These are phyloP conservation scores for Dalbergia oliveri DNA, from an alignment of 306 rosid species.

Conservation along the genomic window DNA sequence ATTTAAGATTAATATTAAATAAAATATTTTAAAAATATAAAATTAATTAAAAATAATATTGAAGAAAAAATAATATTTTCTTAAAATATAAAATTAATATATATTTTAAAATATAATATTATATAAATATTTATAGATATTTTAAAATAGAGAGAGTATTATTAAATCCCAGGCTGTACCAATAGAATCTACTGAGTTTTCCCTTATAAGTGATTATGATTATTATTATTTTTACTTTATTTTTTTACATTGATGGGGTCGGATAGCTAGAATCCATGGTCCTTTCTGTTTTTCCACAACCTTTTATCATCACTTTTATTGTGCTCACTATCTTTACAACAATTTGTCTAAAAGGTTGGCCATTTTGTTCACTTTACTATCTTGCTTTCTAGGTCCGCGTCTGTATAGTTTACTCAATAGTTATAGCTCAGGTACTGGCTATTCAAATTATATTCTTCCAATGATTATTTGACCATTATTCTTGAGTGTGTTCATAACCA, in stretches of 20 bases:
- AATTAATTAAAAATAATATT: too few species aligned
- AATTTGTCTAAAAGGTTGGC: constrained; percentile 26
- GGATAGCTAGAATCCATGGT: constrained; percentile 39
- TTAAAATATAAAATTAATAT: too few species aligned
- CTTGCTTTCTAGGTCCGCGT: constrained; percentile 33
- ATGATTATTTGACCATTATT: constrained; percentile 14
- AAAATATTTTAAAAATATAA: too few species aligned
- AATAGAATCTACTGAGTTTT: constrained; percentile 6
- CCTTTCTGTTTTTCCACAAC: constrained; percentile 16
- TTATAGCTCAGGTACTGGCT: constrained; percentile 9
- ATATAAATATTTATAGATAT: too few species aligned
- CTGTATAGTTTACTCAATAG: constrained; percentile 15
- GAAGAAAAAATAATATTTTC: too few species aligned
- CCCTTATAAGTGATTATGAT: not conserved
- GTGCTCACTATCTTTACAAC: constrained; percentile 44
- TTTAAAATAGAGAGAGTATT: not conserved
- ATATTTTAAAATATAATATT: too few species aligned
- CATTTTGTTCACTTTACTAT: constrained; percentile 30
- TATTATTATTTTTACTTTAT: not conserved
- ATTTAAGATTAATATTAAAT: too few species aligned
- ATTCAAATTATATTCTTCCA: constrained; percentile 31
- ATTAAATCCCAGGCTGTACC: constrained; percentile 16
- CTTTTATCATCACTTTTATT: constrained; percentile 27
- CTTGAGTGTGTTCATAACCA: not conserved
- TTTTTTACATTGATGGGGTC: constrained; percentile 15